Evolutionary conservation across 1,139 yeast genomes (phyloP), one percentile per base, ranked within the genome.

Genomic region (Geotrichum restrictum): DNA sequence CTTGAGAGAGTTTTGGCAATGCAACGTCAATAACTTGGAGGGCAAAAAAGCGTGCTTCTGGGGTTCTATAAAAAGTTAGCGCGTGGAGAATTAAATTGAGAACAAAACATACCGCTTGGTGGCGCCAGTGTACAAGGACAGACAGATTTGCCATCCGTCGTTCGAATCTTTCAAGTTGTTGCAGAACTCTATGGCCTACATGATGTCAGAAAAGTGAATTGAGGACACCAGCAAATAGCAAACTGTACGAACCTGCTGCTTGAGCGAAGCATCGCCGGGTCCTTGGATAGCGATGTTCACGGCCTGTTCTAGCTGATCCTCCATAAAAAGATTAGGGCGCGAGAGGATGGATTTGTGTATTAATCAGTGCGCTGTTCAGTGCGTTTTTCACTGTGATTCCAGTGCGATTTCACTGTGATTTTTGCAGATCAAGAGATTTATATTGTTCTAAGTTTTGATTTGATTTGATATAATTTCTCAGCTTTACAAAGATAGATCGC

Each of bases 261-360:
- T 85, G 55, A 91, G 73, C 45, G 69, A 72, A 24, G 77, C 73
- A 67, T 88, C 94, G 21, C 86, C 79, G n/a, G 84, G 75, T 46
- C 88, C 87, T 65, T 84, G 82, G 58, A 88, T 80, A 37, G 97
- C 98, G 59, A 91, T 83, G 61, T 82, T 85, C 52, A 93, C 95
- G 47, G 97, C 98, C 74, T 89, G 96, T 69, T 81, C 91, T 66
- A 93, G 86, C 74, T 89, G 95, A 62, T 81, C 80, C 62, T 87
- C 89, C 94, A 88, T 87, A 38, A 49, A 34, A 18, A 37, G 48
- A 14, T 38, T 38, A 14, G 24, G 10, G 24, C 7, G 18, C 8
- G 39, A 14, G 22, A 38, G 19, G 29, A 22, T 13, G 18, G 41
- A 16, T 38, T 38, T 10, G 29, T n/a, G n/a, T n/a, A n/a, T n/a